Conservation (phyloP, 257 asterid species). For the Buddleja alternifolia region DNA sequence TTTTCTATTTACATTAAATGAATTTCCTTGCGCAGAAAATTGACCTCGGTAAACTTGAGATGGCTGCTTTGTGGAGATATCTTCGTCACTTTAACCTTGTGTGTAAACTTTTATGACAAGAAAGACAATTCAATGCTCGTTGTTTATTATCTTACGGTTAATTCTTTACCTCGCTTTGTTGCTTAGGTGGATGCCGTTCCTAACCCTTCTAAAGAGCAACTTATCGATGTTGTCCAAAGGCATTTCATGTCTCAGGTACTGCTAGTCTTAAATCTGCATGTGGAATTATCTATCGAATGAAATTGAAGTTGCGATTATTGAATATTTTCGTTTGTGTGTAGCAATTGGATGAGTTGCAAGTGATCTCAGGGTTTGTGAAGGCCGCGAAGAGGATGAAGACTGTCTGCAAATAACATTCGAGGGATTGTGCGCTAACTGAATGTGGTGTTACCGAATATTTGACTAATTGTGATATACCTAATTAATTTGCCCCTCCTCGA, state of each 20-base stretch:
- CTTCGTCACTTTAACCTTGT: conserved; percentile 86
- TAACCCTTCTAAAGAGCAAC: conserved; percentile 87
- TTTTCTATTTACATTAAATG: not conserved
- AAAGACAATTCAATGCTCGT: not conserved
- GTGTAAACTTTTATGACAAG: conserved; percentile 32
- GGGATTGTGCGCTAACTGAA: too few species aligned
- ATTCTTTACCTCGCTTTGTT: not conserved
- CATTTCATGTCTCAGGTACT: conserved; percentile 89
- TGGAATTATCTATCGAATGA: too few species aligned
- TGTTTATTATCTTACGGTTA: not conserved
- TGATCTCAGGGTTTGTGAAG: conserved; percentile 57
- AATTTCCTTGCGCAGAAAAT: conserved; percentile 50
- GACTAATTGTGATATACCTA: too few species aligned
- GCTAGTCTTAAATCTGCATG: too few species aligned
- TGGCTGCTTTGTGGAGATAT: conserved; percentile 88
- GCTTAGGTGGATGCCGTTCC: conserved; percentile 70
- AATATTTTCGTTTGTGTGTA: conserved; percentile 19
- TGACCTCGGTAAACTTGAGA: conserved; percentile 91
- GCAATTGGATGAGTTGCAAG: conserved; percentile 75
- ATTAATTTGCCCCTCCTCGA: too few species aligned
- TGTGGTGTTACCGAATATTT: too few species aligned
- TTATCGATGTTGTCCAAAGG: conserved; percentile 83
- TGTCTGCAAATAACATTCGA: conserved; percentile 43
- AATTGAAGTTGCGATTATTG: not conserved
- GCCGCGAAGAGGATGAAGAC: conserved; percentile 66